These are phyloP conservation scores for Lipomyces yamadae DNA, from an alignment of 805 yeast genomes.

Conservation along the genomic window DNA sequence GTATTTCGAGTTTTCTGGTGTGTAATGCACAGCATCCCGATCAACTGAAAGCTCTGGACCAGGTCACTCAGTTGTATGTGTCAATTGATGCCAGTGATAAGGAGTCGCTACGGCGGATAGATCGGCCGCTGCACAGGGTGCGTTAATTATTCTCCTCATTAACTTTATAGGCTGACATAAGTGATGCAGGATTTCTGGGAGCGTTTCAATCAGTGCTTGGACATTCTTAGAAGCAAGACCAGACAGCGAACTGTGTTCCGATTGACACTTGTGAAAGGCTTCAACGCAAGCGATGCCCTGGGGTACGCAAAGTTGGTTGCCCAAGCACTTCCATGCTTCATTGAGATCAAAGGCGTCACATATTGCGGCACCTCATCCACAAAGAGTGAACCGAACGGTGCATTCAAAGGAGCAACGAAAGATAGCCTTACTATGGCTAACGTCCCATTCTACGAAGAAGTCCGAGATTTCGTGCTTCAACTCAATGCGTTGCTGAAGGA, in stretches of 20 bases:
- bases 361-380: conserved; percentile 93
- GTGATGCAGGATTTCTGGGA: conserved; percentile 82
- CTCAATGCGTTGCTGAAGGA: conserved; percentile 64
- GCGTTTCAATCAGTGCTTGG: conserved; percentile 77
- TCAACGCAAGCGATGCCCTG: conserved; percentile 77
- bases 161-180: neutral
- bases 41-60: conserved; percentile 66
- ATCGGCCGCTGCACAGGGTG: conserved; percentile 76
- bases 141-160: neutral
- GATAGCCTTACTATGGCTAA: conserved; percentile 82
- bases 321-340: conserved; percentile 80
- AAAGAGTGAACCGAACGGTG: conserved; percentile 55
- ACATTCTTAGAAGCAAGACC: conserved; percentile 72
- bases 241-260: conserved; percentile 87
- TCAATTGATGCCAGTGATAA: conserved; percentile 94
- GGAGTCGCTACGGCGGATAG: conserved; percentile 76
- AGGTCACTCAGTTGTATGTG: conserved; percentile 89
- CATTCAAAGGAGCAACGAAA: conserved; percentile 25
- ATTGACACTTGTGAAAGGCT: conserved; percentile 87
- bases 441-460: conserved; percentile 92
- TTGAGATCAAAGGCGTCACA: conserved; percentile 93
- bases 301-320: conserved; percentile 88
- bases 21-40: conserved; percentile 97
- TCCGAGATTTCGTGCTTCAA: conserved; percentile 70
- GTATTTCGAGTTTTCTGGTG: conserved; percentile 84